phyloP scores from a whole-genome alignment of 2,329 filamentous ascomycete genomes.

The Fusarium sp. region DNA sequence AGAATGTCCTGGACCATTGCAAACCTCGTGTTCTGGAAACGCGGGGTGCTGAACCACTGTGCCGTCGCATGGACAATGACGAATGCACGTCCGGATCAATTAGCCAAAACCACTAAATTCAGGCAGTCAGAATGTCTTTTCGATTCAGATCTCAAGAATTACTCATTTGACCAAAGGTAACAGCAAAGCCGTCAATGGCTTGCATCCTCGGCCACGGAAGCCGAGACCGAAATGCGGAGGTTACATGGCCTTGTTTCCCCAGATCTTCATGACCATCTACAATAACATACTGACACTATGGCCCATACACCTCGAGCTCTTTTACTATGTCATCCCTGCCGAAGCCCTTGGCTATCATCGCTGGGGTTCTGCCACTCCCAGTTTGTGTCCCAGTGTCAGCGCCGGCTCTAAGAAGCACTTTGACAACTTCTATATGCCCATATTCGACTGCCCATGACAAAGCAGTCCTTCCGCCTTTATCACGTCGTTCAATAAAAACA shows the following conservation, averaged over 20 bases:
- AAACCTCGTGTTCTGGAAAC: not conserved
- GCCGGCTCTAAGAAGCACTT: too few species aligned
- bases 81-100: accelerated
- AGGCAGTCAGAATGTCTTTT: not conserved
- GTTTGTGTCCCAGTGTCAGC: too few species aligned
- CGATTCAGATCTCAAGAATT: not conserved
- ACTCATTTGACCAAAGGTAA: not conserved
- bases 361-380: too few species aligned
- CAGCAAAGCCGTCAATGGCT: accelerated
- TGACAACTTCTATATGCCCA: too few species aligned
- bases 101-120: accelerated
- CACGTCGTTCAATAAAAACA: too few species aligned
- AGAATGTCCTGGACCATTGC: not conserved
- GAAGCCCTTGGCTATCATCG: too few species aligned
- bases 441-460: too few species aligned
- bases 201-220: not conserved
- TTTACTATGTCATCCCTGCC: too few species aligned
- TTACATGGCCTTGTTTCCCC: not conserved
- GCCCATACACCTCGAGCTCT: too few species aligned
- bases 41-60: accelerated
- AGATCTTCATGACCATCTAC: not conserved
- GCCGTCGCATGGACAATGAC: accelerated
- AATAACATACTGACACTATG: too few species aligned
- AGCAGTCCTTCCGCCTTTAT: too few species aligned
- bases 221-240: conserved; percentile 14